phyloP scores from a whole-genome alignment of 345 rosid species.

The Pistacia integerrima region DNA sequence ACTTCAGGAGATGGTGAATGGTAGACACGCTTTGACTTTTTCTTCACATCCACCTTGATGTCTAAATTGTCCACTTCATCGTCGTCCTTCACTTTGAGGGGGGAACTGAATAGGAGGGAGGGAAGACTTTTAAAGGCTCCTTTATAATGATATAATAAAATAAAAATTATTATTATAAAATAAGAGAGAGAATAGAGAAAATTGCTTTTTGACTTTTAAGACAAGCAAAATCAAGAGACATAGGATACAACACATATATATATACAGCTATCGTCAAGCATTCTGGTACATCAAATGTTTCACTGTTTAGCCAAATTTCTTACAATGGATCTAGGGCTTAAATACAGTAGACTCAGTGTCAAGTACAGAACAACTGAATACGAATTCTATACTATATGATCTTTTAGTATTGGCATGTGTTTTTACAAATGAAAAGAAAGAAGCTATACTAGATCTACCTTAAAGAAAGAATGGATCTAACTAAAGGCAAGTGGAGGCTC shows the following conservation, averaged over 20 bases:
- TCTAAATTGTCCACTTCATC: constrained; percentile 84
- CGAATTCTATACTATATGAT: too few relatives aligned
- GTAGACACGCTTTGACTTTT: constrained; percentile 70
- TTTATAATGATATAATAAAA: not conserved
- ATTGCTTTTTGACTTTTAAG: not conserved
- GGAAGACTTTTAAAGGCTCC: not conserved
- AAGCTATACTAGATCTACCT: too few relatives aligned
- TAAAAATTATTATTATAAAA: not conserved
- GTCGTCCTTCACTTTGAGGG: constrained; percentile 73
- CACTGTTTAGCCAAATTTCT: not conserved
- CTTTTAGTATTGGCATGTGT: not conserved
- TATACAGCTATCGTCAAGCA: not conserved
- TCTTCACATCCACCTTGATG: constrained; percentile 54
- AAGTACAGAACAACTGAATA: too few relatives aligned
- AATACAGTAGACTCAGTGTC: too few relatives aligned
- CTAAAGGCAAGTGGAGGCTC: too few relatives aligned
- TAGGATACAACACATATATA: not conserved
- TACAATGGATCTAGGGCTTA: not conserved
- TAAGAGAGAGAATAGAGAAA: not conserved
- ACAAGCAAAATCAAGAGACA: constrained; percentile 13
- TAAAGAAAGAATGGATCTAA: too few relatives aligned
- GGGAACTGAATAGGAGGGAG: constrained; percentile 47
- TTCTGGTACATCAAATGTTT: not conserved
- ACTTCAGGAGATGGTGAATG: constrained; percentile 79
- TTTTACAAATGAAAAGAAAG: too few relatives aligned